A percentile compares a stretch with the other conserved stretches of the same genome.
phyloP scores from a whole-genome alignment of 2,329 filamentous ascomycete species.

The Catunica adiposa region DNA sequence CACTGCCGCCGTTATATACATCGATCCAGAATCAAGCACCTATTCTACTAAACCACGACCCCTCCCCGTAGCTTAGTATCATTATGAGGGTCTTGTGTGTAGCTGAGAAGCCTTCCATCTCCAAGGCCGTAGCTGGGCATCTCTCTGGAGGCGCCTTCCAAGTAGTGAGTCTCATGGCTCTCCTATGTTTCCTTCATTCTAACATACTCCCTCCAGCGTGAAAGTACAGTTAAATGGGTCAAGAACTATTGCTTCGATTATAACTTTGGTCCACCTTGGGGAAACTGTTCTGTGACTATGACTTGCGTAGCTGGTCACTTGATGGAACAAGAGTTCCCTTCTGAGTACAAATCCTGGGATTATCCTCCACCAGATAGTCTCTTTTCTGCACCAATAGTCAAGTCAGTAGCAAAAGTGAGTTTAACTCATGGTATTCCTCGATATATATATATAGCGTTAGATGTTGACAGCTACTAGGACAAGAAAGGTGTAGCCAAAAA shows the following conservation, averaged over 20 bases:
- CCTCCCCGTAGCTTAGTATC: background rate
- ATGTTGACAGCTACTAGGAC: conserved; percentile 34
- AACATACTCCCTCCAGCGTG: conserved; percentile 32
- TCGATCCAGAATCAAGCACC: too few relatives aligned
- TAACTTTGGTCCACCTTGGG: conserved; percentile 68
- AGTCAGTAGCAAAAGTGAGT: conserved; percentile 47
- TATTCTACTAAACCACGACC: too few relatives aligned
- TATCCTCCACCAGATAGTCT: conserved; percentile 62
- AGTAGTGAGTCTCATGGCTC: conserved; percentile 37
- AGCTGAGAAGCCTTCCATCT: conserved; percentile 70
- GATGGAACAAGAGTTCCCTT: conserved; percentile 59
- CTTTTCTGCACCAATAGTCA: conserved; percentile 65
- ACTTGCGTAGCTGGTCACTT: conserved; percentile 86
- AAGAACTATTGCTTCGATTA: conserved; percentile 93
- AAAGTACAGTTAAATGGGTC: conserved; percentile 58
- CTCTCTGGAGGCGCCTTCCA: conserved; percentile 60
- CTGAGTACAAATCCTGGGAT: conserved; percentile 61
- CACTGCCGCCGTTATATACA: too few relatives aligned
- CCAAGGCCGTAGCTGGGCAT: conserved; percentile 83
- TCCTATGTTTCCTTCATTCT: conserved; percentile 15
- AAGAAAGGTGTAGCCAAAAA: conserved; percentile 72
- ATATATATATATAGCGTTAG: background rate
- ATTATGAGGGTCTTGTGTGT: conserved; percentile 39
- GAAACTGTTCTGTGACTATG: conserved; percentile 73
- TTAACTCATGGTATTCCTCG: background rate